Base-by-base conservation (phyloP, 768 basidiomycete genomes). In the Phlebiopsis gigantea region DNA sequence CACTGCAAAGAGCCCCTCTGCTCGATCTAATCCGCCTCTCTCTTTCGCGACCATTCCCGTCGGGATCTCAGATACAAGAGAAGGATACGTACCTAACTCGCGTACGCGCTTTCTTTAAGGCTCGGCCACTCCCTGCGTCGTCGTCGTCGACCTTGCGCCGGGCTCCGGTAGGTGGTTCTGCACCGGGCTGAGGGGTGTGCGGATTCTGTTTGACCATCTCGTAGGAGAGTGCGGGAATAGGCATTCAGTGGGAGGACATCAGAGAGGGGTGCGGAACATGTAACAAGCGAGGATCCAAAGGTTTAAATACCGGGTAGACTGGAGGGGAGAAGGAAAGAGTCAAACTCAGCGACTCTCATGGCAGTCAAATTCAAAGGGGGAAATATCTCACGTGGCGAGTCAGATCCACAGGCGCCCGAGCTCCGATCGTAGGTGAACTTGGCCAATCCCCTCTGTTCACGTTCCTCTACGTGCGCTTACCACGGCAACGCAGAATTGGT, bases 81-180 rank as follows among this genome's bases (percentile, higher is more conserved):
- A 31, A 46, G 49, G 46, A 42, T 26, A 57, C 76, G 50, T 67
- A 86, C 89, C 89, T 91, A 62, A 91, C 89, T 73, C 89, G 76
- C 26, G 84, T 88, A 57, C 89, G 67, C 21, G 73, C 71, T 66
- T 87, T 91, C 75, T 90, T 91, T 6, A 76, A 68, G 21, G 77
- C 71, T 21, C 73, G 55, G 44, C 67, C 67, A 45, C 71, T 69
- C 1, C 69, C 60, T 15, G 21, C 8, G 26, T 79, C 76, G 10
- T 87, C 86, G 25, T 85, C 85, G 53, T 87, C 84, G 3, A 72
- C 70, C 70, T 87, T 87, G 67, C 82, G 84, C 62, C 83, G 30
- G 6, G 46, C n/a, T 14, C 57, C 58, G 31, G 77, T 59, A 8
- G 73, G 66, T 26, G 71, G 66, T 24, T 72, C 72, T 29, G 61